Percentiles rank a stretch among this genome's conserved stretches.
phyloP scores from a whole-genome alignment of 768 basidiomycete genomes.

The Pholiota molesta region DNA sequence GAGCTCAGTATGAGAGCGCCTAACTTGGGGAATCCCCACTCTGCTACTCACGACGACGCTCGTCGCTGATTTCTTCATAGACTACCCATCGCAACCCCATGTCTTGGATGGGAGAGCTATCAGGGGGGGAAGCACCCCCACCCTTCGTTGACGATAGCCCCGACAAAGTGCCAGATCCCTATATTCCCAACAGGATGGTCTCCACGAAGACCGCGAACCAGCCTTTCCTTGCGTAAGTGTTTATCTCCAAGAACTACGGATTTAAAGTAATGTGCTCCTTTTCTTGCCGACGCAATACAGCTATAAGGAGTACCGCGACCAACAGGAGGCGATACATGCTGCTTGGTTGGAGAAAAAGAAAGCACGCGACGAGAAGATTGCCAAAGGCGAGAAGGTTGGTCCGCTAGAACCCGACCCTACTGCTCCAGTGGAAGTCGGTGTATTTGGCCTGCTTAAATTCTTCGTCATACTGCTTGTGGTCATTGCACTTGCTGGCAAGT shows the following conservation, averaged over 20 bases:
- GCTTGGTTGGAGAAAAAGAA: conserved; percentile 73
- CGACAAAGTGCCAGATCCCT: conserved; percentile 64
- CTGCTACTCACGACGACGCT: conserved; percentile 1
- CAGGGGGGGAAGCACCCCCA: conserved; percentile 39
- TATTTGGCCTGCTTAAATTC: conserved; percentile 71
- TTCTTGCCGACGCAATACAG: conserved; percentile 37
- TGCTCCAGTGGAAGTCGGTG: conserved; percentile 64
- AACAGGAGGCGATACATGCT: conserved; percentile 60
- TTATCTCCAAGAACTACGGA: not conserved
- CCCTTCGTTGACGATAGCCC: conserved; percentile 42
- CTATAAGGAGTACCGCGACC: conserved; percentile 66
- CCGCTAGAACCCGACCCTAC: conserved; percentile 78
- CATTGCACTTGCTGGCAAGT: conserved; percentile 69
- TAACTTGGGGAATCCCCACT: no score
- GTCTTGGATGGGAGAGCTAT: conserved; percentile 67
- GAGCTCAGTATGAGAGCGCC: no score
- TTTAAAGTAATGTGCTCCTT: conserved; percentile 1
- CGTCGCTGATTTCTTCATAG: not conserved
- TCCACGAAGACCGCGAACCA: conserved; percentile 82
- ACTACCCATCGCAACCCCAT: conserved; percentile 34
- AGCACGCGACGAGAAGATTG: conserved; percentile 72
- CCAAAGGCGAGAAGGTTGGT: conserved; percentile 72
- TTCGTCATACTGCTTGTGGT: conserved; percentile 57
- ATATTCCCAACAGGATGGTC: conserved; percentile 69
- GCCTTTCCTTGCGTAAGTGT: conserved; percentile 75